Evolutionary conservation across 345 rosid species (phyloP), one percentile per base, ranked within the genome.

Genomic region (Cardiospermum halicacabum): DNA sequence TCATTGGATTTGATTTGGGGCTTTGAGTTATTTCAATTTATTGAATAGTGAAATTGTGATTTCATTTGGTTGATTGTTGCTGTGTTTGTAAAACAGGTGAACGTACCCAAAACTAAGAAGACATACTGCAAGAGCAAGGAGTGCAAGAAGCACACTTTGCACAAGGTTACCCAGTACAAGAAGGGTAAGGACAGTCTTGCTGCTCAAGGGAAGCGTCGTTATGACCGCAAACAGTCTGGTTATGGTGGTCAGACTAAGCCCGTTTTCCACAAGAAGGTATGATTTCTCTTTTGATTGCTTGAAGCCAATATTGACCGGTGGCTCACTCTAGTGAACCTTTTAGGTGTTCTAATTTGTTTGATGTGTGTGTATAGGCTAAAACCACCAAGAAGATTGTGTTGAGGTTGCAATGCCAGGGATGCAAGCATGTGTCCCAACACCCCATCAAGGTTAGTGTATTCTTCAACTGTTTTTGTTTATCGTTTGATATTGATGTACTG

Each of bases 181-280:
- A 88, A 88, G 82, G 95, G 96, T 2, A 88, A 88, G 75, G 96
- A 88, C 21, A 82, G 96, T 70, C 89, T 85, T n/a, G 88, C 91
- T 68, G 96, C 79, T 25, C 91, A 85, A 39, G 96, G 96, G 1
- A 88, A 88, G 74, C 76, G 96, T 13, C 96, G 91, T 71, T 88
- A 88, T 62, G 95, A 85, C 45, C 85, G 95, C 53, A 85, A 88
- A 31, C 91, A 88, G 64, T 88, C 95, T 21, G 95, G 95, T 48
- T 88, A 85, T 60, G 95, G 95, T 68, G 95, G 95, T 47, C 95
- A 88, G 74, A 88, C 91, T 50, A 88, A 88, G 80, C 91, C 91
- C 0, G 96, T 88, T 48, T 88, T 85, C 70, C 96, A 85, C 88
- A 88, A 88, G 82, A 88, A 88, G 89, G 95, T 85, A 63, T 34